phyloP scores from a whole-genome alignment of 2,329 filamentous ascomycete genomes.

The Apiospora malaysiana region DNA sequence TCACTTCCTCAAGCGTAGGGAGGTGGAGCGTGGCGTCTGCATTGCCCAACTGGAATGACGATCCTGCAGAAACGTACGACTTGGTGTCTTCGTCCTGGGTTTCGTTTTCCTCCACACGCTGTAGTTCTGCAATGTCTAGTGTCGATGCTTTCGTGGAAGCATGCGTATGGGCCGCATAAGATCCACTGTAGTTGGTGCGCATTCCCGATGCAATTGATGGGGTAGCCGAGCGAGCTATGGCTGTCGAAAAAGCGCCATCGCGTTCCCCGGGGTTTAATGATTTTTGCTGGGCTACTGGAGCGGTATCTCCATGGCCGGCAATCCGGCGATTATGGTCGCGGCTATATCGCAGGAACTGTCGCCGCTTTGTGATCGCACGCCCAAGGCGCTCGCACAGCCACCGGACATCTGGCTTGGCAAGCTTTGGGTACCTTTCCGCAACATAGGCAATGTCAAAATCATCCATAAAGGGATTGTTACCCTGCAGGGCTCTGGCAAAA shows the following conservation, averaged over 20 bases:
- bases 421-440: slow-evolving; percentile 22
- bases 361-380: slow-evolving; percentile 24
- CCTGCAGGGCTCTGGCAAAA: slow-evolving; percentile 22
- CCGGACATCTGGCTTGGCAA: neutral
- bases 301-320: neutral
- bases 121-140: neutral
- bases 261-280: neutral
- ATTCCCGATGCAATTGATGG: slow-evolving; percentile 3
- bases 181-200: neutral
- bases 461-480: slow-evolving; percentile 16
- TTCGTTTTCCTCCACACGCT: neutral
- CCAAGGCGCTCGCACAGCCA: slow-evolving; percentile 22
- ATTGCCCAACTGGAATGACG: neutral
- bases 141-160: slow-evolving; percentile 1
- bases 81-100: neutral
- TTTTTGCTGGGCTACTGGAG: neutral
- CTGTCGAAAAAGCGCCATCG: neutral
- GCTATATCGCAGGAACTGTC: slow-evolving; percentile 22
- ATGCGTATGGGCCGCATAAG: neutral
- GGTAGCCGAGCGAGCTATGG: neutral
- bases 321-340: slow-evolving; percentile 16
- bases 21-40: neutral
- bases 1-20: neutral
- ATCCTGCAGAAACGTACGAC: neutral
- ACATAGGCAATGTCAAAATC: slow-evolving; percentile 26